Percentiles rank a stretch among this genome's conserved stretches.
These are phyloP conservation scores for Geosmithia flava DNA, from an alignment of 2,329 filamentous ascomycete species.

Conservation along the genomic window DNA sequence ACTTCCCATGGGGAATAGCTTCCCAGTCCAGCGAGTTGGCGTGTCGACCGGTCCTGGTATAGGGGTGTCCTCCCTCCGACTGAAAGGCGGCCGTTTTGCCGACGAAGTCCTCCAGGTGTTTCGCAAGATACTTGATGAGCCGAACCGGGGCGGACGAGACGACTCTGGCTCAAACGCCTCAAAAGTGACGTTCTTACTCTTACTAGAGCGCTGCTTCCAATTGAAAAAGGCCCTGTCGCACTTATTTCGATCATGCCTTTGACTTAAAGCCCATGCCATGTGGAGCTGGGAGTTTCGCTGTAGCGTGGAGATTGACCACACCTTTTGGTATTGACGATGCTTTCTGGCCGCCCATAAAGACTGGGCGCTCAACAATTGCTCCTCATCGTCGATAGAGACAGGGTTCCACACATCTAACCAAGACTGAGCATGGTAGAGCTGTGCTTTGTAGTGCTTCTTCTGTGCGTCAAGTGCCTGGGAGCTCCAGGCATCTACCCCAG, in stretches of 20 bases:
- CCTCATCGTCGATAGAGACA: constrained; percentile 8
- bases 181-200: constrained; percentile 4
- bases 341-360: constrained; percentile 17
- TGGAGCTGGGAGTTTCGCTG: constrained; percentile 23
- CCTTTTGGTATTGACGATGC: constrained; percentile 19
- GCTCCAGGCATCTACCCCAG: constrained; percentile 9
- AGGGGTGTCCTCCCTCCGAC: constrained; percentile 8
- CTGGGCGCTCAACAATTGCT: constrained; percentile 13
- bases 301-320: constrained; percentile 22
- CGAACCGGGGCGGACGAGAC: not conserved
- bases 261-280: constrained; percentile 18
- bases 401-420: constrained; percentile 12
- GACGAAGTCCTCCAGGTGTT: constrained; percentile 13
- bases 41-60: constrained; percentile 18
- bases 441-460: constrained; percentile 7
- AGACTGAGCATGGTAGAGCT: constrained; percentile 8
- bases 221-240: constrained; percentile 15
- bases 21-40: constrained; percentile 33
- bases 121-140: constrained; percentile 6
- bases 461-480: constrained; percentile 7
- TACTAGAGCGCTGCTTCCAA: constrained; percentile 14
- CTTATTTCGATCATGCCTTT: constrained; percentile 18
- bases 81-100: constrained; percentile 10
- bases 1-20: constrained; percentile 22
- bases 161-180: constrained; percentile 1